Percentiles rank a stretch among this genome's conserved stretches.
phyloP scores from a whole-genome alignment of 2,329 filamentous ascomycete genomes.

The Xenoacremonium recifei region DNA sequence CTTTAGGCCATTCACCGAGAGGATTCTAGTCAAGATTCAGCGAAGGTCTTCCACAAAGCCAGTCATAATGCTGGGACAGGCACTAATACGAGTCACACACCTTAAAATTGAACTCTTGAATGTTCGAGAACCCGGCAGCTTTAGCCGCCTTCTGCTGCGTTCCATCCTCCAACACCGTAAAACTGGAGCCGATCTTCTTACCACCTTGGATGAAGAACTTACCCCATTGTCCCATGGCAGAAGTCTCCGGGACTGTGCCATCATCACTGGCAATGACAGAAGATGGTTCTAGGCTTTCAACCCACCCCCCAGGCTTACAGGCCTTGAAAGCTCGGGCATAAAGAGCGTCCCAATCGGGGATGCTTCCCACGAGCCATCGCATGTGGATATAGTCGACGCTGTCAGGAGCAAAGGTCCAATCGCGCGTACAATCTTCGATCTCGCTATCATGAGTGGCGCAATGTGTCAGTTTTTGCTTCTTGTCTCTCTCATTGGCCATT shows the following conservation, averaged over 20 bases:
- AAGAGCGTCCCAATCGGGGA: slow-evolving; percentile 7
- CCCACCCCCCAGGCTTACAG: too few species aligned
- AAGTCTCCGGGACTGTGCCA: slow-evolving; percentile 1
- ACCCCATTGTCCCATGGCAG: slow-evolving; percentile 10
- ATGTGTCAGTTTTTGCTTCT: too few species aligned
- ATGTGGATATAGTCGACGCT: slow-evolving; percentile 11
- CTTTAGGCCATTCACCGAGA: too few species aligned
- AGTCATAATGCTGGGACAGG: too few species aligned
- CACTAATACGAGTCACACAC: too few species aligned
- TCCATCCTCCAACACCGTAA: slow-evolving; percentile 7
- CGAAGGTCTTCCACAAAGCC: too few species aligned
- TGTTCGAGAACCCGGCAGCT: slow-evolving; percentile 9
- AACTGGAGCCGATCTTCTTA: slow-evolving; percentile 4
- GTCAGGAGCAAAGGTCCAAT: slow-evolving; percentile 9
- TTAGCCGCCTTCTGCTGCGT: slow-evolving; percentile 7
- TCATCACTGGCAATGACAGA: slow-evolving; percentile 9
- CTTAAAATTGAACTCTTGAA: slow-evolving; percentile 7
- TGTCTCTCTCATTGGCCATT: too few species aligned
- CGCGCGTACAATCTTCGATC: slow-evolving; percentile 11
- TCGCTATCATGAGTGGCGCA: too few species aligned
- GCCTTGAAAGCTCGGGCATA: slow-evolving; percentile 9
- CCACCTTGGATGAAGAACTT: slow-evolving; percentile 12
- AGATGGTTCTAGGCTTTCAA: slow-evolving; percentile 10
- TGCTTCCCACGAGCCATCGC: slow-evolving; percentile 11
- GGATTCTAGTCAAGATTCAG: too few species aligned